These are phyloP conservation scores for Diaporthe nobilis DNA, from an alignment of 2,329 filamentous ascomycete species.

Conservation along the genomic window DNA sequence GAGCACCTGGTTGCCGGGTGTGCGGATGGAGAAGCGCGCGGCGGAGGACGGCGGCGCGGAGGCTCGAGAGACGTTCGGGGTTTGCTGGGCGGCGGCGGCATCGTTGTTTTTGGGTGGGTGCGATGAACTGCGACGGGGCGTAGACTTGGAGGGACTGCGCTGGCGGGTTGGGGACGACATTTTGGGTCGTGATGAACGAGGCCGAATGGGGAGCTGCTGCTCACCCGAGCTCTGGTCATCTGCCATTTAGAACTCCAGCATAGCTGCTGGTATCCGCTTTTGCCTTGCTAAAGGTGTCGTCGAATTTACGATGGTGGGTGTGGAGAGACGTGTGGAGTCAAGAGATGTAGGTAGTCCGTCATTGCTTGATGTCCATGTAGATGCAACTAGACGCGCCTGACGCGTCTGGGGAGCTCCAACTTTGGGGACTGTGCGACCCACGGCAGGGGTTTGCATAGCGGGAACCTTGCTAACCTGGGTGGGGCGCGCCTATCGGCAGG, in stretches of 20 bases:
- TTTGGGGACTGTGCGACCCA: background rate
- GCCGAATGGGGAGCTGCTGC: conserved; percentile 40
- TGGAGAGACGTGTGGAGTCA: background rate
- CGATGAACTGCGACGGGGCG: conserved; percentile 40
- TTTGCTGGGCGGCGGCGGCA: conserved; percentile 9
- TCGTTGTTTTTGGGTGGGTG: conserved; percentile 27
- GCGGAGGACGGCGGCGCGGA: conserved; percentile 57
- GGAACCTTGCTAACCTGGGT: background rate
- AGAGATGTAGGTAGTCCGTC: background rate
- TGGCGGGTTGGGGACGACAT: conserved; percentile 32
- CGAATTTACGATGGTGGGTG: background rate
- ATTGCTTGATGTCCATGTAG: background rate
- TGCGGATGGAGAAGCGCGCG: conserved; percentile 55
- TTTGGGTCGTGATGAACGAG: conserved; percentile 25
- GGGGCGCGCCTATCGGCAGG: background rate
- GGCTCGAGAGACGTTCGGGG: conserved; percentile 30
- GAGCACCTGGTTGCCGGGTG: conserved; percentile 55
- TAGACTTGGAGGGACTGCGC: conserved; percentile 30
- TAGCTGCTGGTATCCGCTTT: conserved; percentile 1
- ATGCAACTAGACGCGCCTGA: conserved; percentile 35
- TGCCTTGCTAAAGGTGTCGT: background rate
- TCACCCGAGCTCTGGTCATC: conserved; percentile 37
- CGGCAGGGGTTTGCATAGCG: conserved; percentile 15
- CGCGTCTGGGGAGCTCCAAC: conserved; percentile 24
- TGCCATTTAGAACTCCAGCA: conserved; percentile 37